A percentile compares a stretch with the other conserved stretches of the same genome.
These are phyloP conservation scores for Pseudogymnoascus sp. DNA, from an alignment of 2,329 filamentous ascomycete species.

Conservation along the genomic window DNA sequence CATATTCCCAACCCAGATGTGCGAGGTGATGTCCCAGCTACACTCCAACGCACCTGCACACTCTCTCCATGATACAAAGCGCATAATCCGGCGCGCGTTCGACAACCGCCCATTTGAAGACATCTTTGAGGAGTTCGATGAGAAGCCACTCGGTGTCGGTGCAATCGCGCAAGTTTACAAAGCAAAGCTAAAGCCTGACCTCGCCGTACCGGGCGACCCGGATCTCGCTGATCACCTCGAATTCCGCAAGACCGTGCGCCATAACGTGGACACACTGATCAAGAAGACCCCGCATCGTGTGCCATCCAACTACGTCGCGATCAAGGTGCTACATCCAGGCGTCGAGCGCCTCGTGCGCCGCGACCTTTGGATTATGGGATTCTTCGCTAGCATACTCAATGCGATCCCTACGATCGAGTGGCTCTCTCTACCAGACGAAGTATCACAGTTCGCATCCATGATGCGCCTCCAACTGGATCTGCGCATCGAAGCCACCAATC, in stretches of 20 bases:
- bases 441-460: slow-evolving; percentile 92
- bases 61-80: slow-evolving; percentile 70
- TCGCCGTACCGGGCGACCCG: slow-evolving; percentile 55
- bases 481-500: slow-evolving; percentile 86
- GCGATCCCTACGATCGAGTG: slow-evolving; percentile 90
- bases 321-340: slow-evolving; percentile 90
- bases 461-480: slow-evolving; percentile 96
- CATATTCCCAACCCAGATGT: slow-evolving; percentile 91
- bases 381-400: slow-evolving; percentile 81
- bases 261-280: slow-evolving; percentile 75
- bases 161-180: slow-evolving; percentile 98
- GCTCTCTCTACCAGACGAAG: slow-evolving; percentile 92
- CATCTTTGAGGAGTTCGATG: slow-evolving; percentile 93
- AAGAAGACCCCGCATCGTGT: slow-evolving; percentile 81
- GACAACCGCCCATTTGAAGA: slow-evolving; percentile 72
- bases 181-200: slow-evolving; percentile 75
- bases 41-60: slow-evolving; percentile 94
- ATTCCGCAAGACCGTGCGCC: slow-evolving; percentile 62
- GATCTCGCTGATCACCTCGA: slow-evolving; percentile 47
- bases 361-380: slow-evolving; percentile 86
- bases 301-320: slow-evolving; percentile 84
- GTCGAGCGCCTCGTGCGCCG: slow-evolving; percentile 86
- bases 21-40: slow-evolving; percentile 84
- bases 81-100: slow-evolving; percentile 75
- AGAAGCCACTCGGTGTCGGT: slow-evolving; percentile 81